Conservation (phyloP, 2,329 filamentous ascomycete species). For the Alternaria arbusti region DNA sequence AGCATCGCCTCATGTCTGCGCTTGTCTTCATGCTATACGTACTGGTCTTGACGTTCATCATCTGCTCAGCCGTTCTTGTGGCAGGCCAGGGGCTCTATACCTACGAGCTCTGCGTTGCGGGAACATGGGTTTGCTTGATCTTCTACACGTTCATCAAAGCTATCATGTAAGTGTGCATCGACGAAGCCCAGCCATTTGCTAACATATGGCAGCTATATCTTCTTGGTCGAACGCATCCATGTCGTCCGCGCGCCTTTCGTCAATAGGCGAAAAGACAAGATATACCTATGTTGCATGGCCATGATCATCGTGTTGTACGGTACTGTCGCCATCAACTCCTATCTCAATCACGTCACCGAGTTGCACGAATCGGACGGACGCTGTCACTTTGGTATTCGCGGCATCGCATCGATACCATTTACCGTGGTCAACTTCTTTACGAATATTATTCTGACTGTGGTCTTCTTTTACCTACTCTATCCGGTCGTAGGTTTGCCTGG, state of each 20-base stretch:
- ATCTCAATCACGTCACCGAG: slow-evolving; percentile 36
- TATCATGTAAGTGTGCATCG: slow-evolving; percentile 18
- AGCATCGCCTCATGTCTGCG: slow-evolving; percentile 22
- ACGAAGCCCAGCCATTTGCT: neutral
- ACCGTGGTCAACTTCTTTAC: slow-evolving; percentile 44
- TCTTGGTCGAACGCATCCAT: slow-evolving; percentile 50
- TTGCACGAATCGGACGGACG: slow-evolving; percentile 34
- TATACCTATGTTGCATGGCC: slow-evolving; percentile 41
- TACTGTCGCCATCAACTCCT: slow-evolving; percentile 31
- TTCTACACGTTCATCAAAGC: slow-evolving; percentile 46
- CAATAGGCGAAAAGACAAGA: slow-evolving; percentile 37
- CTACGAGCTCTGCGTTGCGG: slow-evolving; percentile 33
- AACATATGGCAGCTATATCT: slow-evolving; percentile 36
- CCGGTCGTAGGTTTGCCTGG: slow-evolving; percentile 20
- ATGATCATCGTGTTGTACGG: slow-evolving; percentile 29
- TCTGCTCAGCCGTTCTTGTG: slow-evolving; percentile 30
- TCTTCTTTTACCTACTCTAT: slow-evolving; percentile 46
- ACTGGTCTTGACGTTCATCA: slow-evolving; percentile 25
- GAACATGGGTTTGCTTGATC: slow-evolving; percentile 46
- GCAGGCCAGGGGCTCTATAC: slow-evolving; percentile 37
- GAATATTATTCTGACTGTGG: slow-evolving; percentile 42
- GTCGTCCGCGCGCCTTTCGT: slow-evolving; percentile 41
- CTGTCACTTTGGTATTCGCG: slow-evolving; percentile 47
- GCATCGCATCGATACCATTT: slow-evolving; percentile 42
- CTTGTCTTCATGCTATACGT: slow-evolving; percentile 25